Evolutionary conservation across 441 rosid species (phyloP).

Genomic region (Sinapis alba): DNA sequence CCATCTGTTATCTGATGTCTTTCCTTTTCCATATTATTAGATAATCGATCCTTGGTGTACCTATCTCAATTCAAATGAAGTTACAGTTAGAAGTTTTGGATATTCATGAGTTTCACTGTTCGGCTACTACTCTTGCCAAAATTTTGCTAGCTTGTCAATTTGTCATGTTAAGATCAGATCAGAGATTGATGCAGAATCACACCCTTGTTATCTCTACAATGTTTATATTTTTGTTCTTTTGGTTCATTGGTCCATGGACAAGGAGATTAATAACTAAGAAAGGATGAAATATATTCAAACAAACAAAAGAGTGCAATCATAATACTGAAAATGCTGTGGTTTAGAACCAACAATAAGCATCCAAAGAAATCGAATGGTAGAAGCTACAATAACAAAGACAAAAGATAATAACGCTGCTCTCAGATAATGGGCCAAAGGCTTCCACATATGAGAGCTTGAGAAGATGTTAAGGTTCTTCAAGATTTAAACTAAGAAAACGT

Average conservation of each 20-base stretch:
- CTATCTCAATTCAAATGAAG: no score
- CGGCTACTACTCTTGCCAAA: neutral
- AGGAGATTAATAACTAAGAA: neutral
- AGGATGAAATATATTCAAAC: neutral
- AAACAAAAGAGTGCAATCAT: neutral
- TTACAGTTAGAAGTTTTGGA: no score
- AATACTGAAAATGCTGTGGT: neutral
- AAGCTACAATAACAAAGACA: neutral
- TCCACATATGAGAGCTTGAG: slow-evolving; percentile 28
- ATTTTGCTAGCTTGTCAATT: neutral
- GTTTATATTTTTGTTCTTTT: no score
- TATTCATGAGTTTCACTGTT: neutral
- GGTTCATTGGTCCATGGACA: neutral
- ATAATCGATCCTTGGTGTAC: no score
- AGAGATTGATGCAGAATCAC: neutral
- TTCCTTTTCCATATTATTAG: no score
- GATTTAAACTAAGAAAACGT: slow-evolving; percentile 18
- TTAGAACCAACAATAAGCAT: no score
- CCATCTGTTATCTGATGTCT: no score
- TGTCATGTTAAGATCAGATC: no score
- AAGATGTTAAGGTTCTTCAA: slow-evolving; percentile 15
- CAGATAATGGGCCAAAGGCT: slow-evolving; percentile 32
- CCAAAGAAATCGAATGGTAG: no score
- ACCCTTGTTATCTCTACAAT: no score
- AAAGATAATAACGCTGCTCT: slow-evolving; percentile 31